A percentile compares a stretch with the other conserved stretches of the same genome.
Conservation (phyloP, 139 green algal species). For the Closterium sp. region DNA sequence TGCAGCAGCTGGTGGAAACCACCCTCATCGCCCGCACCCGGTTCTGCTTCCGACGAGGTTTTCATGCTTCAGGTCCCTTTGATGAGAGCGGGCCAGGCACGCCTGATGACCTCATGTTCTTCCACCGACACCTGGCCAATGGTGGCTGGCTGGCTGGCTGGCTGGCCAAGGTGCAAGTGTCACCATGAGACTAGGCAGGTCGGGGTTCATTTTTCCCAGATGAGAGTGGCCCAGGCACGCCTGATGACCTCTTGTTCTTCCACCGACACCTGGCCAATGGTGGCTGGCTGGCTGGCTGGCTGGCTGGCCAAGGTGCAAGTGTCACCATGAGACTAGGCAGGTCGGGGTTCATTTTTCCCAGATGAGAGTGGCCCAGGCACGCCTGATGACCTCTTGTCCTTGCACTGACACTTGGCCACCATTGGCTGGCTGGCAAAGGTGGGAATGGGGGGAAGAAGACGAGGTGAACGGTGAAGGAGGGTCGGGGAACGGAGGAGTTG, state of each 20-base stretch:
- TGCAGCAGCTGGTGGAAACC: conserved; percentile 14
- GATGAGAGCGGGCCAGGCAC: not conserved
- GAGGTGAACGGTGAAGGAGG: no score
- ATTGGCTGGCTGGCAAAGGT: no score
- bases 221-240: no score
- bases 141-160: not conserved
- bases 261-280: not conserved
- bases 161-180: not conserved
- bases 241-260: not conserved
- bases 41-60: not conserved
- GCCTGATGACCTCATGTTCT: not conserved
- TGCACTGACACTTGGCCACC: not conserved
- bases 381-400: not conserved
- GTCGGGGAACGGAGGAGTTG: no score
- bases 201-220: no score
- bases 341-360: no score
- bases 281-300: no score
- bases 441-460: no score
- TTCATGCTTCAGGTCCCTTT: not conserved
- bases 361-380: no score
- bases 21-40: conserved; percentile 2
- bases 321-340: no score
- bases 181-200: no score
- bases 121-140: not conserved
- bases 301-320: not conserved